Conservation (phyloP, 1,284 basidiomycete genomes). For the Ceratorhiza oryzae-sativae region DNA sequence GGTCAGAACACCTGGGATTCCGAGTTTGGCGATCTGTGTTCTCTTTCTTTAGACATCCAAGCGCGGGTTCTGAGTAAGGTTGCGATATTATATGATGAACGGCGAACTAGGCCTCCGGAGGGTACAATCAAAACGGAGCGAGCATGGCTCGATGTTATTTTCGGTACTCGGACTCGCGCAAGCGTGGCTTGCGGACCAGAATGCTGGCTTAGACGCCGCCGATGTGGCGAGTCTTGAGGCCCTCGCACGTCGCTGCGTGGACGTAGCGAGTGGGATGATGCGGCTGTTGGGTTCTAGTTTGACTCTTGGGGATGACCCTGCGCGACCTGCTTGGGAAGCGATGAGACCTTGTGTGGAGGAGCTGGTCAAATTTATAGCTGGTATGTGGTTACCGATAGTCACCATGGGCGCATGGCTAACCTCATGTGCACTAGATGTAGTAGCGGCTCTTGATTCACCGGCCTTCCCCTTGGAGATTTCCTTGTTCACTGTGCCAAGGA, state of each 20-base stretch:
- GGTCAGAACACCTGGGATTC: conserved; percentile 3
- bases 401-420: neutral
- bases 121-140: neutral
- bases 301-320: conserved; percentile 27
- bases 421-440: neutral
- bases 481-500: conserved; percentile 12
- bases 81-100: conserved; percentile 25
- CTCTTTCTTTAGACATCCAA: conserved; percentile 23
- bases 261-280: conserved; percentile 27
- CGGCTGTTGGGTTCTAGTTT: conserved; percentile 1
- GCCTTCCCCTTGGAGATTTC: conserved; percentile 19
- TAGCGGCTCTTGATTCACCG: neutral
- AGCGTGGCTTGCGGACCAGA: conserved; percentile 12
- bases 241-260: neutral
- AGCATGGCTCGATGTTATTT: conserved; percentile 33
- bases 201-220: neutral
- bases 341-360: conserved; percentile 26
- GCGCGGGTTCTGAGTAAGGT: conserved; percentile 6
- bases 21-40: conserved; percentile 19
- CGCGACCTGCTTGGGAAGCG: conserved; percentile 29
- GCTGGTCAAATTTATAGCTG: conserved; percentile 16
- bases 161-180: conserved; percentile 22
- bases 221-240: neutral
- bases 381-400: neutral
- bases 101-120: conserved; percentile 13